Conservation (phyloP, 805 yeast genomes). For the Millerago galiae region DNA sequence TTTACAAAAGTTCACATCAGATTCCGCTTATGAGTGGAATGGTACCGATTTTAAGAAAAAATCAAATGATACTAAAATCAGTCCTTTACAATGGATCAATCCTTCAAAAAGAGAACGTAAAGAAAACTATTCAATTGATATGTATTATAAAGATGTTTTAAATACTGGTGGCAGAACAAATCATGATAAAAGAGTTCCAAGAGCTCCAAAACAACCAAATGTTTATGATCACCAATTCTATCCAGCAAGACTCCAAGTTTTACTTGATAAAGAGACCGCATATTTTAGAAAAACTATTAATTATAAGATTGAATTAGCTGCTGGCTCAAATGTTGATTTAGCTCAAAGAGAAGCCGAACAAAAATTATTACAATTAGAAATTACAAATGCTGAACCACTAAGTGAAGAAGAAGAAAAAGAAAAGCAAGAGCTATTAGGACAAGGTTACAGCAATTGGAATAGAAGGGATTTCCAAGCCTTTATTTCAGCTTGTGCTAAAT, state of each 20-base stretch:
- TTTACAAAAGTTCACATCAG: slow-evolving; percentile 66
- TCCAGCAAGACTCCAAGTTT: slow-evolving; percentile 66
- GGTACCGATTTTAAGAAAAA: slow-evolving; percentile 77
- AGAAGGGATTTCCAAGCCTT: slow-evolving; percentile 84
- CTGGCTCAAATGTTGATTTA: slow-evolving; percentile 39
- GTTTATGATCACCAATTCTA: slow-evolving; percentile 89
- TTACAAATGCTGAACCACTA: slow-evolving; percentile 70
- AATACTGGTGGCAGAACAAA: slow-evolving; percentile 60
- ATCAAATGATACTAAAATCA: slow-evolving; percentile 34
- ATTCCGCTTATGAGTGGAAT: slow-evolving; percentile 81
- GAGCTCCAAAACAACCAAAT: slow-evolving; percentile 77
- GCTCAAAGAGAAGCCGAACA: slow-evolving; percentile 36
- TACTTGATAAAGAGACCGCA: slow-evolving; percentile 77
- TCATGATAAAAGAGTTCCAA: slow-evolving; percentile 49
- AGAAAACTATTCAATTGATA: slow-evolving; percentile 81
- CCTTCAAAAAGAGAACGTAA: slow-evolving; percentile 83
- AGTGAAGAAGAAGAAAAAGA: slow-evolving; percentile 74
- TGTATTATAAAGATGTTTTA: slow-evolving; percentile 76
- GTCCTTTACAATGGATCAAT: slow-evolving; percentile 67
- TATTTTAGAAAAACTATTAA: slow-evolving; percentile 64
- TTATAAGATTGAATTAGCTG: slow-evolving; percentile 56
- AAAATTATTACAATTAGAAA: slow-evolving; percentile 60
- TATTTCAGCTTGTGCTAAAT: slow-evolving; percentile 63
- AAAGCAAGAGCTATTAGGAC: slow-evolving; percentile 49
- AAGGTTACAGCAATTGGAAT: slow-evolving; percentile 80